Percentiles rank a stretch among this genome's conserved stretches.
Conservation (phyloP, 2,329 filamentous ascomycete species). For the Hymenoscyphus salicellus region DNA sequence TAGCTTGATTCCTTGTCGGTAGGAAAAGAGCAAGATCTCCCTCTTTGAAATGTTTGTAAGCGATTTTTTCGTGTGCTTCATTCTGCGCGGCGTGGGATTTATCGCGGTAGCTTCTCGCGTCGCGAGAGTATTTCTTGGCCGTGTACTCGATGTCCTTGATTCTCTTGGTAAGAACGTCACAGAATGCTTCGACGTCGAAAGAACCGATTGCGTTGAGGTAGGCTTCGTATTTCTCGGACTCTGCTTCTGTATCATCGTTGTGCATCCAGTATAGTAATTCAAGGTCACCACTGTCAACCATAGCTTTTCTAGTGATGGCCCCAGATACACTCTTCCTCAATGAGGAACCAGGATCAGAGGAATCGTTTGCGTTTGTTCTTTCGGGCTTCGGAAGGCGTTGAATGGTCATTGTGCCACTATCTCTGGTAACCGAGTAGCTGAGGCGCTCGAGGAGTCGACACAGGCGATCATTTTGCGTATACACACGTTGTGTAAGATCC, state of each 20-base stretch:
- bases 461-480: constrained; percentile 80
- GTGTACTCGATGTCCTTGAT: constrained; percentile 92
- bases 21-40: constrained; percentile 92
- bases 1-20: constrained; percentile 89
- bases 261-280: constrained; percentile 81
- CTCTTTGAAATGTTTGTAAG: constrained; percentile 92
- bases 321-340: constrained; percentile 51
- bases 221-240: constrained; percentile 69
- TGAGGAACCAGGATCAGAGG: constrained; percentile 54
- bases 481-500: constrained; percentile 80
- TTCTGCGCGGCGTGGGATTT: constrained; percentile 76
- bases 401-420: constrained; percentile 69
- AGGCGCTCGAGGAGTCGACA: constrained; percentile 79
- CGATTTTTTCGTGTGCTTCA: constrained; percentile 93
- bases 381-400: constrained; percentile 66
- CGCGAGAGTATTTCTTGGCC: constrained; percentile 88
- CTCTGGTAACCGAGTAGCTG: constrained; percentile 76
- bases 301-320: constrained; percentile 51
- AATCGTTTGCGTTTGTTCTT: constrained; percentile 57
- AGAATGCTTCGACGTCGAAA: constrained; percentile 81
- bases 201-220: constrained; percentile 71
- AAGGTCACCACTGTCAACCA: constrained; percentile 63
- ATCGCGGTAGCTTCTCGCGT: constrained; percentile 82
- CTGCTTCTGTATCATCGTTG: constrained; percentile 60
- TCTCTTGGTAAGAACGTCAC: constrained; percentile 81